Percentiles rank a stretch among this genome's conserved stretches.
phyloP scores from a whole-genome alignment of 768 basidiomycete species.

The Sporobolomyces roseus region DNA sequence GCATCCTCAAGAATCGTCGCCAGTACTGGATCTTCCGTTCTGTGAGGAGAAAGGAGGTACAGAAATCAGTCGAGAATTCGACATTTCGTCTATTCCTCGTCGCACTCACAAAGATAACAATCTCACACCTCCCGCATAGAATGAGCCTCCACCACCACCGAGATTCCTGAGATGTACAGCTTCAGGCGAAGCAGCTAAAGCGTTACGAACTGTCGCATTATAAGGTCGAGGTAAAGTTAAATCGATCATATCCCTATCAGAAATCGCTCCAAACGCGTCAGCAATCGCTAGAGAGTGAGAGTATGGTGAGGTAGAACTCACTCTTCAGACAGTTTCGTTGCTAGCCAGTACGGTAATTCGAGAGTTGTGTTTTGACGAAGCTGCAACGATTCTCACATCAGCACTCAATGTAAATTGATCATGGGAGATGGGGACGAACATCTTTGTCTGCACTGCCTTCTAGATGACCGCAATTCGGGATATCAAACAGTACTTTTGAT shows the following conservation, averaged over 20 bases:
- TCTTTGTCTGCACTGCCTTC: slow-evolving; percentile 44
- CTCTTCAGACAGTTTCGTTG: slow-evolving; percentile 35
- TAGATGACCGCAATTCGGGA: slow-evolving; percentile 43
- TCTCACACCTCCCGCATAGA: slow-evolving; percentile 42
- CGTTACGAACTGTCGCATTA: slow-evolving; percentile 41
- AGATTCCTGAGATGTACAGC: slow-evolving; percentile 44
- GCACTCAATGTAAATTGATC: not conserved
- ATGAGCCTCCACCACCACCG: slow-evolving; percentile 44
- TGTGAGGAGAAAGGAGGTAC: not conserved
- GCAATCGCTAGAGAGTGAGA: too few species aligned
- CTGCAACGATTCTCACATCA: slow-evolving; percentile 12
- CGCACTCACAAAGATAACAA: slow-evolving; percentile 38
- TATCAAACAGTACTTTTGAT: slow-evolving; percentile 37
- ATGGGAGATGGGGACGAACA: slow-evolving; percentile 19
- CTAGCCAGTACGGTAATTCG: slow-evolving; percentile 46
- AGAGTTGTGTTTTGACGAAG: slow-evolving; percentile 35
- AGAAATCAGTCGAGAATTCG: too few species aligned
- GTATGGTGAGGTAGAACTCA: not conserved
- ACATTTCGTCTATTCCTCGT: too few species aligned
- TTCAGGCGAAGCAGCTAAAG: slow-evolving; percentile 40
- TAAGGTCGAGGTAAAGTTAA: slow-evolving; percentile 43
- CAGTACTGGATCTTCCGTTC: slow-evolving; percentile 39
- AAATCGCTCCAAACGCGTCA: not conserved
- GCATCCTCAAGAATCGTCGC: slow-evolving; percentile 32
- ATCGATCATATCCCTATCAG: slow-evolving; percentile 39